Evolutionary conservation across 352 stramenopile species (phyloP), one percentile per base, ranked within the genome.

Genomic region (Globisporangium perplexum): DNA sequence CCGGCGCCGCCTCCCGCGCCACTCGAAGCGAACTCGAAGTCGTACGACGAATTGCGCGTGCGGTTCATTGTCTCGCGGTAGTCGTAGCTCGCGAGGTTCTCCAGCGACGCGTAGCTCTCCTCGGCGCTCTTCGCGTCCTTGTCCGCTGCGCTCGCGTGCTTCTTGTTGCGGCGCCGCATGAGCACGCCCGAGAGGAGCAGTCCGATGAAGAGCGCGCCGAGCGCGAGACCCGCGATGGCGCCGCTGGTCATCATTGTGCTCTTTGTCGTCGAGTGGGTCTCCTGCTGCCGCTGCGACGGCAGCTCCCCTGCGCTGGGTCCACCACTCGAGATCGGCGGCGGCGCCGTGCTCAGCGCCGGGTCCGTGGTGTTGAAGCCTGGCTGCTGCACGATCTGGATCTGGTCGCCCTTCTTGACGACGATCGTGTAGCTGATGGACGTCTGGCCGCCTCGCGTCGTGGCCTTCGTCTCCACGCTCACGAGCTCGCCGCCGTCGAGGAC

Each of bases 351-450:
- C 31, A 50, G 14, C 5, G 24, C 28, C 17, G 36, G 28, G 8
- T 60, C 54, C 11, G 33, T 55, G 22, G 53, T 58, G 53, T 60
- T 60, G 46, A 50, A 60, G 10, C 18, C 55, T 8, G 47, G 31
- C 30, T 47, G 55, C 31, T 53, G 39, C 23, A 57, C 31, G 1
- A n/a, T 53, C 48, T 52, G 53, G 48, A 57, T 31, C 55, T 59
- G 45, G 61, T 67, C 38, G 38, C 53, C 65, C 20, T 58, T 66
- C 52, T 59, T 64, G 12, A 71, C 66, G 58, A 79, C 59, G 56
- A 79, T 66, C 30, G 64, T 69, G 55, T 79, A 79, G 51, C 47
- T 72, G 55, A 72, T 63, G 2, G 57, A 60, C 3, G 55, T 72
- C 24, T 62, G 65, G 30, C 64, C 66, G 20, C 74, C 47, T 10